Base-by-base conservation (phyloP, 139 green algal genomes). In the Chlamydomonas urium region DNA sequence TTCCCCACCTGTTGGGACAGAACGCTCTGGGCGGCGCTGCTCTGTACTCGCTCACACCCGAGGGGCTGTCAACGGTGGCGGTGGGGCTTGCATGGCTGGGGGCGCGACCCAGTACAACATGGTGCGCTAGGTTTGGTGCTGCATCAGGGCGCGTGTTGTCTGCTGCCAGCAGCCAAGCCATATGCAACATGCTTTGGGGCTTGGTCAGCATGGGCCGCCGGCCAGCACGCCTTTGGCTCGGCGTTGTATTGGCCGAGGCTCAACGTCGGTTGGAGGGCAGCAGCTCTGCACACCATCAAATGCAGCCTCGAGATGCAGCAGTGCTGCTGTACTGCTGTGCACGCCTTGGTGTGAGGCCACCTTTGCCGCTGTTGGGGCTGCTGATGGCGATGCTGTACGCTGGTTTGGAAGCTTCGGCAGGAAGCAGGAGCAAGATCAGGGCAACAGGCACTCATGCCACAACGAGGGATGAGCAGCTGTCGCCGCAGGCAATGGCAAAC, bases 31-130 rank as follows among this genome's bases (percentile, higher is more conserved):
- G 21, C 10, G 26, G 53, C 19, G 26, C 24, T 8, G 53, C 53
- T 17, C 17, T 21, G 26, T 21, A 63, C 26, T 21, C 21, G 29
- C 26, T 63, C 17, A 34, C 53, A 33, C 53, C 53, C 6, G 6
- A 34, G 6, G 53, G 53, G 19, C 26, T 63, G 6, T 63, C n/a
- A 14, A 63, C 21, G 17, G 53, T 63, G 10, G 53, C 26, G 26
- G 53, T 63, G 10, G 53, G 53, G 10, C 53, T 63, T 14, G 53
- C 53, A 10, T 63, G 53, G 53, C 53, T 63, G 53, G 17, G 29
- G 53, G 6, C 29, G 53, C 24, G 53, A 26, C 53, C 53, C 6
- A 21, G 53, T 26, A 21, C 17, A 32, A 21, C 14, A 26, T 63
- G 53, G 53, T 34, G 17, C 29, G 53, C 53, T 14, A 14, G 53